Evolutionary conservation across 1,284 basidiomycete genomes (phyloP), one percentile per base, ranked within the genome.

Genomic region (Malassezia sympodialis): DNA sequence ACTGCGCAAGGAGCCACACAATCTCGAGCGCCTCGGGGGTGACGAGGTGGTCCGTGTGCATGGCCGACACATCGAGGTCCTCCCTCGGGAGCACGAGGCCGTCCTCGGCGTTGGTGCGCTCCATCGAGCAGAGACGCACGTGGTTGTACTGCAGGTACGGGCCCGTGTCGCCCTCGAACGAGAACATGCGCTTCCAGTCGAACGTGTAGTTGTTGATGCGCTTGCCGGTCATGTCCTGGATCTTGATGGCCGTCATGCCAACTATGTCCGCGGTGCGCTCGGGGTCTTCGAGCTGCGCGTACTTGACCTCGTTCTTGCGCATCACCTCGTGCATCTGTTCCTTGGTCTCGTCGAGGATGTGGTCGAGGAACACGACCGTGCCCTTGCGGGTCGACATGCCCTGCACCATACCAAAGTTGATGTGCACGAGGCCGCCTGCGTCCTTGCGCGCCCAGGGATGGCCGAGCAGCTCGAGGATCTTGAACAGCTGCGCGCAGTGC

Each of bases 351-450:
- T 85, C 82, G 71, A 98, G 85, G 68, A 98, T 96, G 76, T 96
- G 69, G 72, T 96, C 86, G 37, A 99, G 79, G 82, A 96, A 96
- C 44, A 96, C 90, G 44, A 88, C 93, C 0, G 89, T 96, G 45
- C 93, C 94, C 76, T 85, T 90, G 55, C 93, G 85, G 17, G 94
- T 98, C 67, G 88, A 93, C 93, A 99, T 99, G 56, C 94, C 93
- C 54, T 83, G 83, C 26, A 99, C 91, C 75, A 81, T 78, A 51
- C 89, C 90, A 71, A 91, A 96, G 78, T 91, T 94, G 77, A 96
- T 80, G 76, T 96, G 90, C 74, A 87, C 80, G 44, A 96, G 80
- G 44, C 78, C 78, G 65, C 83, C 80, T 1, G 55, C 32, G n/a
- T 62, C 63, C 50, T 66, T 66, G 51, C 69, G 61, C 2, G 90